phyloP scores from a whole-genome alignment of 495 filamentous ascomycete species.

The Neurospora africana region DNA sequence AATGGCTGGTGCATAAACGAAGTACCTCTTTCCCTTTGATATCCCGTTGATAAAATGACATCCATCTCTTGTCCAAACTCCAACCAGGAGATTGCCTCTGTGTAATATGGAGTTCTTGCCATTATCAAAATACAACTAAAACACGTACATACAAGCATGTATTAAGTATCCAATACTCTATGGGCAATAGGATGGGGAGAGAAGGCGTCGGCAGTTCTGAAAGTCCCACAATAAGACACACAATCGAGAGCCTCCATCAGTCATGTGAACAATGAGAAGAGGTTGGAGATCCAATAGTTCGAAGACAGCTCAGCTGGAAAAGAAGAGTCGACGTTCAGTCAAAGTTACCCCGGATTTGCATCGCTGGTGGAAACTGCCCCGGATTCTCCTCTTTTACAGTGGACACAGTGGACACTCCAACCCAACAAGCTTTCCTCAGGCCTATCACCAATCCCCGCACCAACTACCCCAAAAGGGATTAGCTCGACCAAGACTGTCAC shows the following conservation, averaged over 20 bases:
- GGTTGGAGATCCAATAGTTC: neutral
- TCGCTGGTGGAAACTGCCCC: neutral
- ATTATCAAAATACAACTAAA: neutral
- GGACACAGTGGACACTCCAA: neutral
- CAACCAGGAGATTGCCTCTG: neutral
- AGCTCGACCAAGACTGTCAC: too few relatives aligned
- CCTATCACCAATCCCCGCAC: too few relatives aligned
- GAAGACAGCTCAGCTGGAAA: neutral
- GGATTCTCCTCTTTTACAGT: neutral
- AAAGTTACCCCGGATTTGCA: neutral
- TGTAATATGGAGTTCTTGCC: neutral
- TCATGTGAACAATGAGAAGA: neutral
- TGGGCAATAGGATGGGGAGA: neutral
- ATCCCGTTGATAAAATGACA: neutral
- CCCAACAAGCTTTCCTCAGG: neutral
- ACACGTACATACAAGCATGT: neutral
- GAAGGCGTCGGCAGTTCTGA: neutral
- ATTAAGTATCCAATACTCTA: neutral
- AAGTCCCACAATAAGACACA: too few relatives aligned
- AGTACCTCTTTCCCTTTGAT: neutral
- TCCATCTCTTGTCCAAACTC: neutral
- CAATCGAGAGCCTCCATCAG: neutral
- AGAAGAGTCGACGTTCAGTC: neutral
- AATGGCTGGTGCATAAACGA: neutral
- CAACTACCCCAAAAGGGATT: too few relatives aligned